A percentile compares a stretch with the other conserved stretches of the same genome.
phyloP scores from a whole-genome alignment of 495 filamentous ascomycete genomes.

The Penicillium roqueforti region DNA sequence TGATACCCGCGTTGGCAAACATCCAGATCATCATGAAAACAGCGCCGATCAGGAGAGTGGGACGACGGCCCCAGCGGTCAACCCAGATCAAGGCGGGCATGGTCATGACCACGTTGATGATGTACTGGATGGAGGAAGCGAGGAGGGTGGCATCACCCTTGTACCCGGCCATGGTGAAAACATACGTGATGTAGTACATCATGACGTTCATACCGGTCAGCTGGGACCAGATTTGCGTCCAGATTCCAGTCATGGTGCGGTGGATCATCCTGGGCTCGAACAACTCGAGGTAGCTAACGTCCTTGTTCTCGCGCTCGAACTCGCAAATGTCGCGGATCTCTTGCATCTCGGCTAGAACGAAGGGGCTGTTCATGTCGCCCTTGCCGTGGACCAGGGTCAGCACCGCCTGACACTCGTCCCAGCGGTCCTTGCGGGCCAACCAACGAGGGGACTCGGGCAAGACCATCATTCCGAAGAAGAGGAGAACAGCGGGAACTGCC shows the following conservation, averaged over 20 bases:
- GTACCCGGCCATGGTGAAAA: slow-evolving; percentile 39
- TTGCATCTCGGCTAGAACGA: slow-evolving; percentile 59
- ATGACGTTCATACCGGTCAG: slow-evolving; percentile 84
- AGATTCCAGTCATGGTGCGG: slow-evolving; percentile 66
- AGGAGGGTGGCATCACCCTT: slow-evolving; percentile 41
- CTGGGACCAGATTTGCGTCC: slow-evolving; percentile 80
- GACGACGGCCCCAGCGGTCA: slow-evolving; percentile 59
- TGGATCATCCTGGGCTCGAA: slow-evolving; percentile 68
- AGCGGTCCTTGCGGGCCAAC: slow-evolving; percentile 70
- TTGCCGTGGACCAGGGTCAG: slow-evolving; percentile 67
- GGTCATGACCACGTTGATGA: slow-evolving; percentile 52
- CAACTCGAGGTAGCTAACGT: slow-evolving; percentile 65
- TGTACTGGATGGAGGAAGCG: slow-evolving; percentile 68
- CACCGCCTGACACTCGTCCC: slow-evolving; percentile 64
- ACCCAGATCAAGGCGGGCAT: slow-evolving; percentile 53
- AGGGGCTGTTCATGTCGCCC: slow-evolving; percentile 58
- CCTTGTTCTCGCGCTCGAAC: slow-evolving; percentile 57
- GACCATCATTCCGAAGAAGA: slow-evolving; percentile 59
- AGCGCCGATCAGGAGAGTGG: slow-evolving; percentile 60
- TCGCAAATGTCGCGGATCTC: slow-evolving; percentile 68
- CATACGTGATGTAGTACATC: slow-evolving; percentile 49
- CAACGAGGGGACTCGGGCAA: slow-evolving; percentile 80
- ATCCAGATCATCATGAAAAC: slow-evolving; percentile 66
- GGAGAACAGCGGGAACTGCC: slow-evolving; percentile 64
- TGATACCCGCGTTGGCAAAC: slow-evolving; percentile 62